Conservation (phyloP, 179 eudicot genomes). For the Beta lomatogona region DNA sequence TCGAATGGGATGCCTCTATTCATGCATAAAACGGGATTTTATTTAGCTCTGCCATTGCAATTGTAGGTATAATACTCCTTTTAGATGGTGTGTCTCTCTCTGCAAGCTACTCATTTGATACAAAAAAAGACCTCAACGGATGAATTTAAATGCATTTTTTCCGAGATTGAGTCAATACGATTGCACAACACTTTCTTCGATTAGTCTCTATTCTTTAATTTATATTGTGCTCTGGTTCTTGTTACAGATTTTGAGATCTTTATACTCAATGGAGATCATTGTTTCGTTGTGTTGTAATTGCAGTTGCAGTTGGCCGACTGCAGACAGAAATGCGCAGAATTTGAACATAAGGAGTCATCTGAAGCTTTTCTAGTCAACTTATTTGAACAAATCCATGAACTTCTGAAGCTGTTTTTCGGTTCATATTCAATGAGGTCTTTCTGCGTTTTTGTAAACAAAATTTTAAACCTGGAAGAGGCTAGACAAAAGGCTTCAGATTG, state of each 20-base stretch:
- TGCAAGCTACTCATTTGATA: neutral
- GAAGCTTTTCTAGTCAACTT: slow-evolving; percentile 8
- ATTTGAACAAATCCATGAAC: slow-evolving; percentile 14
- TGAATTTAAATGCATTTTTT: neutral
- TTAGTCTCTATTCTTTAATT: too few species aligned
- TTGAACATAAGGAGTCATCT: neutral
- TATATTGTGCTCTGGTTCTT: neutral
- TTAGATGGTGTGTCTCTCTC: neutral
- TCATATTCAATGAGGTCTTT: slow-evolving; percentile 65
- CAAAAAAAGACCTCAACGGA: neutral
- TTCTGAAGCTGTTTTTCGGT: slow-evolving; percentile 17
- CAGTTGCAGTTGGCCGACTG: slow-evolving; percentile 32
- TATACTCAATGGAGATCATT: neutral
- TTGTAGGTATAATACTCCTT: neutral
- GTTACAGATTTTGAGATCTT: neutral
- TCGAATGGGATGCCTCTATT: neutral
- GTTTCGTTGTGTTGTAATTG: slow-evolving; percentile 16
- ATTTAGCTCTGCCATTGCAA: neutral
- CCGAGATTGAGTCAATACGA: neutral
- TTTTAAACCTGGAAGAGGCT: slow-evolving; percentile 63
- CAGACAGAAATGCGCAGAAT: neutral
- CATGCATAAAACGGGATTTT: neutral
- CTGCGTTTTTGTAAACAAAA: slow-evolving; percentile 50
- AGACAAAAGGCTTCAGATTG: slow-evolving; percentile 38
- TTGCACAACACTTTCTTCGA: neutral